phyloP scores from a whole-genome alignment of 345 rosid species.

The Eucalyptus pumila region DNA sequence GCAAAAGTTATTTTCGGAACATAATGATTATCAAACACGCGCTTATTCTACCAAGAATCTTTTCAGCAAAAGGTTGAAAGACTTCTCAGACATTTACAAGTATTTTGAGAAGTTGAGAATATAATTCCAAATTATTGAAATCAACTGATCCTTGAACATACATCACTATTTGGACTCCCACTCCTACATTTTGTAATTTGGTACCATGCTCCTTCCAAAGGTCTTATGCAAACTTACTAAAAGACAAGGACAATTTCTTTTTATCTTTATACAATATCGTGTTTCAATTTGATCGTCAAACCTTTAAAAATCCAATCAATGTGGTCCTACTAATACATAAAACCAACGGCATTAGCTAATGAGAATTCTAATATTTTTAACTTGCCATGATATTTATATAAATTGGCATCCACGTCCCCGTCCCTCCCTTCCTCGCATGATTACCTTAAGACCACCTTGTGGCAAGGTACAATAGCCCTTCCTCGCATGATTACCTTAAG shows the following conservation, averaged over 20 bases:
- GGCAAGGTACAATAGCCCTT: not conserved
- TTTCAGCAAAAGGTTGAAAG: not conserved
- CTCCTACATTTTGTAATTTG: not conserved
- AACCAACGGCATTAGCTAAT: not conserved
- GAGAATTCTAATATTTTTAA: not conserved
- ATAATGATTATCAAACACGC: accelerated
- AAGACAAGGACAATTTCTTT: too few species aligned
- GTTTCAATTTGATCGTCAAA: not conserved
- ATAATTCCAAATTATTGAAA: not conserved
- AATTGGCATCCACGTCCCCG: not conserved
- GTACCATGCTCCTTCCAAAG: not conserved
- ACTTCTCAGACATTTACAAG: not conserved
- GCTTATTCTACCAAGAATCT: not conserved
- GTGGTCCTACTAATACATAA: too few species aligned
- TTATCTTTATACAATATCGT: not conserved
- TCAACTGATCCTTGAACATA: not conserved
- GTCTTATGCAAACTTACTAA: not conserved
- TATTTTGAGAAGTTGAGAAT: not conserved
- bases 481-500: not conserved
- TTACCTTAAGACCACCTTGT: not conserved
- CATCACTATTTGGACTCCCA: not conserved
- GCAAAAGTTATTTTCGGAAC: accelerated
- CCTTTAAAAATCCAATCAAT: too few species aligned
- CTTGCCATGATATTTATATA: not conserved
- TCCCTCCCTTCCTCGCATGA: not conserved